Conservation (phyloP, 305 asterid genomes). For the Fraxinus dipetala region DNA sequence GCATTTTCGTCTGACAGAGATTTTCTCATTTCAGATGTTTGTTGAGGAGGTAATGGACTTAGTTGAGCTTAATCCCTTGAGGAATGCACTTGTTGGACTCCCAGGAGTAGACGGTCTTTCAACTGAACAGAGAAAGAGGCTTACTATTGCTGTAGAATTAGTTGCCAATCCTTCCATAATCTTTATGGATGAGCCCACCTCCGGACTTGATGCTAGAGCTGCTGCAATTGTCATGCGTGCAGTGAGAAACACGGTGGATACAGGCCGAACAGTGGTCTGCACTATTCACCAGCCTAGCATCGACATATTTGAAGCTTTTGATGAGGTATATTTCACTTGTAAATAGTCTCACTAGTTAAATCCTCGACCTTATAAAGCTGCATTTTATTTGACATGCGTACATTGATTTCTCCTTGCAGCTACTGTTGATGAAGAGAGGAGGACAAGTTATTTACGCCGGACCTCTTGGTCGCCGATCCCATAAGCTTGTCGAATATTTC, state of each 20-base stretch:
- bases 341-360: background rate
- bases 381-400: conserved; percentile 5
- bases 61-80: conserved; percentile 68
- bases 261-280: conserved; percentile 90
- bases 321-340: conserved; percentile 48
- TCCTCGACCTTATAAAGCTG: background rate
- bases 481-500: conserved; percentile 60
- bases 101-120: conserved; percentile 88
- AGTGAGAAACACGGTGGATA: conserved; percentile 83
- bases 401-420: conserved; percentile 33
- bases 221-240: conserved; percentile 95
- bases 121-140: conserved; percentile 83
- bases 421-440: conserved; percentile 83
- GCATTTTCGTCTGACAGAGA: background rate
- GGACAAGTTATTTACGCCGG: conserved; percentile 79
- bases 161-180: conserved; percentile 88
- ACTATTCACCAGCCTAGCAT: conserved; percentile 94
- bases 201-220: conserved; percentile 93
- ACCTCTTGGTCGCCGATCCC: conserved; percentile 62
- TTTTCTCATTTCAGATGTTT: conserved; percentile 56
- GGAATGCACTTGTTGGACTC: conserved; percentile 76
- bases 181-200: conserved; percentile 91
- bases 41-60: conserved; percentile 88
- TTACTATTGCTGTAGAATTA: conserved; percentile 81
- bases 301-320: conserved; percentile 87